These are phyloP conservation scores for Pichia ethanolica DNA, from an alignment of 805 yeast genomes.

Conservation along the genomic window DNA sequence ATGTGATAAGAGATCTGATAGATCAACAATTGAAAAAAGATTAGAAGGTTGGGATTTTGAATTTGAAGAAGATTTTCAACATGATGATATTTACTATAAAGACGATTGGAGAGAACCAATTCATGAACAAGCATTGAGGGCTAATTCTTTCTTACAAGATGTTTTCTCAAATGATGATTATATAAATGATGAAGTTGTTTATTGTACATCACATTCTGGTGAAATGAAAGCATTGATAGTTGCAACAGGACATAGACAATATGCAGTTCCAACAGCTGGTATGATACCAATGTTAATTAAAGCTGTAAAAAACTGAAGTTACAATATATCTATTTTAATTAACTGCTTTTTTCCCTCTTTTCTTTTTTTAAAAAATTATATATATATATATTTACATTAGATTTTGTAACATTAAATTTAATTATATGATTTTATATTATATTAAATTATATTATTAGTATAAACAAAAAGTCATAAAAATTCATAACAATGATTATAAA, in stretches of 20 bases:
- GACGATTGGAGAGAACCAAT: conserved; percentile 42
- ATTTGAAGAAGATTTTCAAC: conserved; percentile 37
- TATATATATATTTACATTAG: background rate
- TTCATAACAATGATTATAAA: conserved; percentile 7
- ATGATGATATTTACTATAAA: conserved; percentile 41
- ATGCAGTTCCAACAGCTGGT: conserved; percentile 59
- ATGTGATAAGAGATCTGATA: conserved; percentile 51
- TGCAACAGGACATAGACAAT: conserved; percentile 47
- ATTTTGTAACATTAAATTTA: too few relatives aligned
- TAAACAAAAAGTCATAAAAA: background rate
- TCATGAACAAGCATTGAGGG: conserved; percentile 42
- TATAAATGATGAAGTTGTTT: conserved; percentile 31
- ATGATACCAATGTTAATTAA: conserved; percentile 53
- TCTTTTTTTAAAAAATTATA: background rate
- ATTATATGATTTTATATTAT: too few relatives aligned
- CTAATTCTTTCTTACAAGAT: conserved; percentile 38
- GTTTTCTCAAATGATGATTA: conserved; percentile 28
- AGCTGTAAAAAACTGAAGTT: conserved; percentile 21
- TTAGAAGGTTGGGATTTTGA: conserved; percentile 35
- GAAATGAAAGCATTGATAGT: conserved; percentile 46
- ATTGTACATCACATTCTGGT: conserved; percentile 56
- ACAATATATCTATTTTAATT: too few relatives aligned
- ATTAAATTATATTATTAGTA: too few relatives aligned
- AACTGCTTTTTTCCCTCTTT: too few relatives aligned
- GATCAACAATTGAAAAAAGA: conserved; percentile 31